phyloP scores from a whole-genome alignment of 306 rosid species.

The Prunus mongolica region DNA sequence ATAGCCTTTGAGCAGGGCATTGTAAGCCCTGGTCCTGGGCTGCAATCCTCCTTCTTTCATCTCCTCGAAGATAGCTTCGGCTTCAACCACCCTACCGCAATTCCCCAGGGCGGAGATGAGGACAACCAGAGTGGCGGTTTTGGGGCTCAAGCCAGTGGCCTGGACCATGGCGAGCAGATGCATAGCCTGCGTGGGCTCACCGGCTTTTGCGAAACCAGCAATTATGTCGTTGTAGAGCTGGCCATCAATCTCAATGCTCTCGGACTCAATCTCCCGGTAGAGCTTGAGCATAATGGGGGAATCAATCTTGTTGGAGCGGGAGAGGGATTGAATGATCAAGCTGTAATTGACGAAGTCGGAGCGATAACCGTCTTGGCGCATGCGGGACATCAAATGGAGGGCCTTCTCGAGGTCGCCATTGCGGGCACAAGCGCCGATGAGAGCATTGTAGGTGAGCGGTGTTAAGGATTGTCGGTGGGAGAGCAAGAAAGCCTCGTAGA shows the following conservation, averaged over 20 bases:
- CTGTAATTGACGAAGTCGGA: slow-evolving; percentile 82
- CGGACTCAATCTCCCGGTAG: slow-evolving; percentile 60
- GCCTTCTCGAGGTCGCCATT: slow-evolving; percentile 85
- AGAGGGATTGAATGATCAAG: slow-evolving; percentile 73
- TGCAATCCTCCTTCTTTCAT: slow-evolving; percentile 69
- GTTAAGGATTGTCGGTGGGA: slow-evolving; percentile 70
- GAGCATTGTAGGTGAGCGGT: slow-evolving; percentile 80
- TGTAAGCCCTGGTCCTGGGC: slow-evolving; percentile 74
- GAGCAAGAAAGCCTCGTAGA: slow-evolving; percentile 81
- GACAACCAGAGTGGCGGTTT: slow-evolving; percentile 57
- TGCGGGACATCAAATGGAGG: slow-evolving; percentile 65
- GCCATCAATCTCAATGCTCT: slow-evolving; percentile 70
- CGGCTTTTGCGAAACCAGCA: slow-evolving; percentile 73
- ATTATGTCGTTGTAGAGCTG: slow-evolving; percentile 74
- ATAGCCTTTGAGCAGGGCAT: slow-evolving; percentile 81
- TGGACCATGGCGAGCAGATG: slow-evolving; percentile 71
- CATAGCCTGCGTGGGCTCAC: slow-evolving; percentile 67
- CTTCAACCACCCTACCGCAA: slow-evolving; percentile 66
- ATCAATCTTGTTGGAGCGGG: slow-evolving; percentile 63
- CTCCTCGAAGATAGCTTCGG: slow-evolving; percentile 87
- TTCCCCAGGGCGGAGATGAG: slow-evolving; percentile 69
- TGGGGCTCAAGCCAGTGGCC: slow-evolving; percentile 69
- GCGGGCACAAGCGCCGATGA: slow-evolving; percentile 86
- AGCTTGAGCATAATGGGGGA: slow-evolving; percentile 74
- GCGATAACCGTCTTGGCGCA: slow-evolving; percentile 80